phyloP scores from a whole-genome alignment of 768 basidiomycete genomes.

The Strobilomyces echinocephalus region DNA sequence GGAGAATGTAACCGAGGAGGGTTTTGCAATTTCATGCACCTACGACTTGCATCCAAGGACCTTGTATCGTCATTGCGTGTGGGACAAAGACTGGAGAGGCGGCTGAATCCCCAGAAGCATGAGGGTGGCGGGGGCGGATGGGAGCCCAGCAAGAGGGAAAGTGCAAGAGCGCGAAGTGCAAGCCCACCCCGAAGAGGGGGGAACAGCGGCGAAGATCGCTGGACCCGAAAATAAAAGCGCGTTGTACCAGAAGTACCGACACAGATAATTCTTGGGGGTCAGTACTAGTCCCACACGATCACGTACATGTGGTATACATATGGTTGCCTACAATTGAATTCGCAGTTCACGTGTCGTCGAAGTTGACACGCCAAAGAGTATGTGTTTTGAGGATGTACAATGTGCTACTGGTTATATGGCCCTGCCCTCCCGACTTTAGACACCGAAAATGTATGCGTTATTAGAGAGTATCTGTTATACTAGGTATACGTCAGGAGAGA shows the following conservation, averaged over 20 bases:
- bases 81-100: slow-evolving; percentile 80
- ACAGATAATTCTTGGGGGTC: not conserved
- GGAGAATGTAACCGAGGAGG: slow-evolving; percentile 98
- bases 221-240: slow-evolving; percentile 52
- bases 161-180: slow-evolving; percentile 65
- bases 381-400: no score
- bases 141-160: slow-evolving; percentile 72
- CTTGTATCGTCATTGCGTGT: slow-evolving; percentile 73
- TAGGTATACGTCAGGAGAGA: no score
- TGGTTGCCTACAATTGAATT: not conserved
- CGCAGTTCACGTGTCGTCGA: not conserved
- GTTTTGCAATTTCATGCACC: slow-evolving; percentile 99
- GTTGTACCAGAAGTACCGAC: not conserved
- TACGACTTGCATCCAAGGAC: slow-evolving; percentile 81
- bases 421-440: no score
- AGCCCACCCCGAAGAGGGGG: slow-evolving; percentile 63
- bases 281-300: not conserved
- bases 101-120: slow-evolving; percentile 61
- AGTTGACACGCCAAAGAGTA: no score
- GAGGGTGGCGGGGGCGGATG: slow-evolving; percentile 73
- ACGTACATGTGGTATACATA: not conserved
- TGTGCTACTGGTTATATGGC: no score
- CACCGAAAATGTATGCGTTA: no score
- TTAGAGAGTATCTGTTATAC: no score
- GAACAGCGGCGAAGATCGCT: slow-evolving; percentile 68